Base-by-base conservation (phyloP, 192 early-diverging fungal species). In the Rhizoclosmatium globosum region DNA sequence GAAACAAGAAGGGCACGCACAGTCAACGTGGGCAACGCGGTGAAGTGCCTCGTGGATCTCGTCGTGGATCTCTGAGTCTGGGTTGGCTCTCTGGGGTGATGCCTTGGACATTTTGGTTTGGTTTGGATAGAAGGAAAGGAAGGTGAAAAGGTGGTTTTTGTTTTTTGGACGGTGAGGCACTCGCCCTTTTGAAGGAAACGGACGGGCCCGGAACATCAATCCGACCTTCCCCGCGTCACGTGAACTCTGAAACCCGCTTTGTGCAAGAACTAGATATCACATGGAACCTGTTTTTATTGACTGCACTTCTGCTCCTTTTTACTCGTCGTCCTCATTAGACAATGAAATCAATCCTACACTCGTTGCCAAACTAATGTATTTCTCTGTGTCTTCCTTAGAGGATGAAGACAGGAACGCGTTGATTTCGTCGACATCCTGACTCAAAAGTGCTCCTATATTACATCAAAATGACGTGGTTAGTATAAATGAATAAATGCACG, bases 361-460 rank as follows among this genome's bases (percentile, higher is more conserved):
- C 31, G 88, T 89, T 67, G 94, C 95, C 15, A 91, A 82, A 41
- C 90, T 76, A 21, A 98, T 87, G n/a, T 95, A 81, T 64, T 87
- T 83, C 84, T 97, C 94, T 3, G 93, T 95, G 74, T 95, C 89
- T 31, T 92, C 85, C 0, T 92, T 89, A 3, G 83, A 72, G 67
- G 94, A 89, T 4, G 84, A 89, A 41, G 89, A 91, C 45, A 99
- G 82, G 42, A 90, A 92, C 46, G 88, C 91, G 82, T 99, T 97
- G 53, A 99, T 93, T 47, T 92, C 91, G 6, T 93, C 94, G 11
- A 97, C 82, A 38, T 94, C 93, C 38, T 90, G 92, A 1, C 91
- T 87, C 48, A 92, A 79, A 4, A 99, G 81, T 2, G 96, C 96
- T 9, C 87, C 85, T 82, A 62, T 39, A 31, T 69, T 38, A 83